Percentiles rank a stretch among this genome's conserved stretches.
Evolutionary conservation across 148 eudicot genomes (phyloP).

Genomic region (Chenopodium suecicum): DNA sequence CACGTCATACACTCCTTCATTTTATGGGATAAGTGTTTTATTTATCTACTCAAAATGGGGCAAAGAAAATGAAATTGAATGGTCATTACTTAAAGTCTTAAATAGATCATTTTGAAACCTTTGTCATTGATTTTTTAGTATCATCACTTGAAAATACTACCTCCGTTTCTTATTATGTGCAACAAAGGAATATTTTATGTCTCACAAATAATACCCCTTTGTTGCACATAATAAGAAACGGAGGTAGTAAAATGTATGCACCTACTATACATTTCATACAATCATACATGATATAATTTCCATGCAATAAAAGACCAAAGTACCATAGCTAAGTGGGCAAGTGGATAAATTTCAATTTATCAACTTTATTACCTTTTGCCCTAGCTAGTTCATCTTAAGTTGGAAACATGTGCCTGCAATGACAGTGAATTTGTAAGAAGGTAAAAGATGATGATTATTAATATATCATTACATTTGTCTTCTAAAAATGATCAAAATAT

Average conservation of each 20-base stretch:
- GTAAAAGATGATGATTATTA: constrained; percentile 66
- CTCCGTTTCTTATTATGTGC: too few species aligned
- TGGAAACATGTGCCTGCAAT: constrained; percentile 73
- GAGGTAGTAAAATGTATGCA: neutral
- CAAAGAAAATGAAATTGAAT: too few species aligned
- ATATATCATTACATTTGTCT: constrained; percentile 58
- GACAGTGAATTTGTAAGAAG: constrained; percentile 35
- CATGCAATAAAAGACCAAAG: neutral
- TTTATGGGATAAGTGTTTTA: too few species aligned
- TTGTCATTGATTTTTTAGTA: too few species aligned
- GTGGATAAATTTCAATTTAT: neutral
- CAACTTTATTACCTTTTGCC: neutral
- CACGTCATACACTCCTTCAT: too few species aligned
- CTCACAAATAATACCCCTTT: too few species aligned
- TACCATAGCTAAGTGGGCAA: neutral
- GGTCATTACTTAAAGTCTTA: too few species aligned
- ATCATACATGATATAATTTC: neutral
- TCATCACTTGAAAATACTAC: too few species aligned
- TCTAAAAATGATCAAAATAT: constrained; percentile 4
- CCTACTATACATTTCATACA: neutral
- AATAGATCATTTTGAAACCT: too few species aligned
- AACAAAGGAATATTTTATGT: too few species aligned
- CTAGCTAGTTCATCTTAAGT: constrained; percentile 17
- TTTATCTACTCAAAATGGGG: too few species aligned
- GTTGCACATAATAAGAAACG: too few species aligned